These are phyloP conservation scores for Cucurbita maxima DNA, from an alignment of 306 rosid genomes.

Conservation along the genomic window DNA sequence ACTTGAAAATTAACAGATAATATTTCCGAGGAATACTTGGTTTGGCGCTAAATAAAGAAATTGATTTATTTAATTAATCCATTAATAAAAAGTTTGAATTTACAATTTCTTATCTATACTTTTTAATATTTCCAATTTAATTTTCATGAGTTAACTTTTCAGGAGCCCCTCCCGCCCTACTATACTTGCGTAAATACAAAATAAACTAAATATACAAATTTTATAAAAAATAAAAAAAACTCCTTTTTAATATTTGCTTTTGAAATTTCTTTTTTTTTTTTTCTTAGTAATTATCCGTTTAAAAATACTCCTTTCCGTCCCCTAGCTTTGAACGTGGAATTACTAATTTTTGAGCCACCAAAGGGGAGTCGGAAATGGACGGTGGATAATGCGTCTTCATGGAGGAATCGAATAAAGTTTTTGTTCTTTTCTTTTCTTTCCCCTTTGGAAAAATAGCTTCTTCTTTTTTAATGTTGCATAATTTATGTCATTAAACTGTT, in stretches of 20 bases:
- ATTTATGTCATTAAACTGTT: too few species aligned
- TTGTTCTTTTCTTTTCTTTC: background rate
- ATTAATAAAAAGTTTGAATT: background rate
- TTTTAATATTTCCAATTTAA: background rate
- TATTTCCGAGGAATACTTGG: background rate
- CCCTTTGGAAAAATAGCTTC: too few species aligned
- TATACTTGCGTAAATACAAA: too few species aligned
- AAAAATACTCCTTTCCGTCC: background rate
- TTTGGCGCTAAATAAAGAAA: constrained; percentile 6
- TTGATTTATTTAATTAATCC: background rate
- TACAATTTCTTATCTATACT: background rate
- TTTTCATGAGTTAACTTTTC: too few species aligned
- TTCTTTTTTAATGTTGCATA: too few species aligned
- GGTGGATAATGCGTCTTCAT: background rate
- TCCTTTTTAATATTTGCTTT: background rate
- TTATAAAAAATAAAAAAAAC: too few species aligned
- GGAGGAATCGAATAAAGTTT: background rate
- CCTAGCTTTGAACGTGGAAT: background rate
- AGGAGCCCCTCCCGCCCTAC: too few species aligned
- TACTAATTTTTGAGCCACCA: background rate
- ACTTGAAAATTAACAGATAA: background rate
- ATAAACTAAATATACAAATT: too few species aligned
- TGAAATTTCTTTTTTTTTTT: background rate
- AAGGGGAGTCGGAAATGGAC: background rate
- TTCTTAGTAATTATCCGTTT: background rate